Conservation (phyloP, 768 basidiomycete genomes). For the Hygrophoropsis aurantiaca region DNA sequence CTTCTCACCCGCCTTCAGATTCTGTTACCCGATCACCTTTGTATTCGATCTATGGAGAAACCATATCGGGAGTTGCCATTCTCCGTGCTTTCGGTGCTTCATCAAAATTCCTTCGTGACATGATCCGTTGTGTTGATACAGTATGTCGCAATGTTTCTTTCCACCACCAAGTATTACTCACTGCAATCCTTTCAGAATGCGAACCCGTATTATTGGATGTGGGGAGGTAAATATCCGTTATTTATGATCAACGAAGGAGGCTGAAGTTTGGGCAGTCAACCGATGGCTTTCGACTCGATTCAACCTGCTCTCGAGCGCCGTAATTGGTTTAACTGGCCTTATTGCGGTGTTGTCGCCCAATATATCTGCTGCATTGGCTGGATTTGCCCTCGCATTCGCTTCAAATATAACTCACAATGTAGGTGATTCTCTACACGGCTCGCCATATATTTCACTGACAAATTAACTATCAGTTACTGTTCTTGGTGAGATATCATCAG, state of each 20-base stretch:
- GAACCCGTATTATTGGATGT: conserved; percentile 89
- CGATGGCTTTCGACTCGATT: conserved; percentile 90
- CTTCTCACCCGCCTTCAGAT: conserved; percentile 25
- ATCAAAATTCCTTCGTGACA: conserved; percentile 82
- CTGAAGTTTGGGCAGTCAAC: conserved; percentile 54
- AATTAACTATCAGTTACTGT: conserved; percentile 43
- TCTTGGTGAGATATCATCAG: conserved; percentile 44
- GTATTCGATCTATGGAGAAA: conserved; percentile 48
- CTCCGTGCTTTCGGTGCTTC: conserved; percentile 87
- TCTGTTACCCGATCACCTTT: conserved; percentile 50
- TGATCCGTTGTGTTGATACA: conserved; percentile 80
- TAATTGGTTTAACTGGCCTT: conserved; percentile 72
- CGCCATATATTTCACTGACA: conserved; percentile 14
- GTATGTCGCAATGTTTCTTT: conserved; percentile 37
- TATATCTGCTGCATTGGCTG: conserved; percentile 80
- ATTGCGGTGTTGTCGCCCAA: conserved; percentile 65
- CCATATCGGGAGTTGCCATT: conserved; percentile 50
- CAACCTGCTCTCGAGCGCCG: conserved; percentile 71
- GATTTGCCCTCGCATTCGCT: conserved; percentile 85
- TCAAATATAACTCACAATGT: conserved; percentile 72
- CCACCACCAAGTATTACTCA: too few species aligned
- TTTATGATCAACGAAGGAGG: neutral
- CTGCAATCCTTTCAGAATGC: conserved; percentile 50
- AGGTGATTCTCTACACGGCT: conserved; percentile 15
- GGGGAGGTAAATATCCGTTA: conserved; percentile 57